Conservation (phyloP, 768 basidiomycete species). For the Boletus bicolor region DNA sequence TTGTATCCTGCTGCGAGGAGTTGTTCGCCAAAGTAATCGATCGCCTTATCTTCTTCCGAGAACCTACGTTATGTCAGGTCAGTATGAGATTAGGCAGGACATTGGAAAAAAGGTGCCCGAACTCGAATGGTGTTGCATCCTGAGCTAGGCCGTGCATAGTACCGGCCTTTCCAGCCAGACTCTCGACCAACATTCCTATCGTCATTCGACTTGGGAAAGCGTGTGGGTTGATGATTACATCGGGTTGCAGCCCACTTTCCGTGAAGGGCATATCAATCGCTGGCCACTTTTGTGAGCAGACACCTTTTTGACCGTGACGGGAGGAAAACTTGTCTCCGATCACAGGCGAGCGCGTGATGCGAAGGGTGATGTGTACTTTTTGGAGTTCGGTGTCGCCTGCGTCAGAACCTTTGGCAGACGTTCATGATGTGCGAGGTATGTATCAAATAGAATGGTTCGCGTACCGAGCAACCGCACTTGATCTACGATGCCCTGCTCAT, state of each 20-base stretch:
- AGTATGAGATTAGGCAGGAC: slow-evolving; percentile 4
- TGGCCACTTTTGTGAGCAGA: slow-evolving; percentile 99
- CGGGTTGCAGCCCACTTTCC: slow-evolving; percentile 98
- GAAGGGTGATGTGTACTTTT: slow-evolving; percentile 89
- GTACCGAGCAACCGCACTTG: slow-evolving; percentile 86
- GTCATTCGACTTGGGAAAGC: slow-evolving; percentile 99
- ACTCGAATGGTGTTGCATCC: slow-evolving; percentile 99
- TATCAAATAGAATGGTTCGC: slow-evolving; percentile 13
- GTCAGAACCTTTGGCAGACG: slow-evolving; percentile 64
- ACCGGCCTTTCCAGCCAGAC: slow-evolving; percentile 98
- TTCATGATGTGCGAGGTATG: background rate
- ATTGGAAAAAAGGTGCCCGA: slow-evolving; percentile 28
- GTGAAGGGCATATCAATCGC: slow-evolving; percentile 98
- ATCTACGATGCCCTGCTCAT: slow-evolving; percentile 87
- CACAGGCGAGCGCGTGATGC: slow-evolving; percentile 91
- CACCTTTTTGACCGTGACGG: slow-evolving; percentile 98
- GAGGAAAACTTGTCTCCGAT: slow-evolving; percentile 99
- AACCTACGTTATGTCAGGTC: slow-evolving; percentile 51
- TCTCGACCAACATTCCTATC: slow-evolving; percentile 99
- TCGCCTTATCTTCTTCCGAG: slow-evolving; percentile 94
- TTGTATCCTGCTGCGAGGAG: slow-evolving; percentile 93
- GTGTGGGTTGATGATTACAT: slow-evolving; percentile 99
- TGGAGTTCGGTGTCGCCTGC: slow-evolving; percentile 84
- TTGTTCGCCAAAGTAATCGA: slow-evolving; percentile 97
- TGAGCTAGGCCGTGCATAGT: slow-evolving; percentile 98